A percentile compares a stretch with the other conserved stretches of the same genome.
Conservation (phyloP, 495 filamentous ascomycete genomes). For the Penicillium verhagenii region DNA sequence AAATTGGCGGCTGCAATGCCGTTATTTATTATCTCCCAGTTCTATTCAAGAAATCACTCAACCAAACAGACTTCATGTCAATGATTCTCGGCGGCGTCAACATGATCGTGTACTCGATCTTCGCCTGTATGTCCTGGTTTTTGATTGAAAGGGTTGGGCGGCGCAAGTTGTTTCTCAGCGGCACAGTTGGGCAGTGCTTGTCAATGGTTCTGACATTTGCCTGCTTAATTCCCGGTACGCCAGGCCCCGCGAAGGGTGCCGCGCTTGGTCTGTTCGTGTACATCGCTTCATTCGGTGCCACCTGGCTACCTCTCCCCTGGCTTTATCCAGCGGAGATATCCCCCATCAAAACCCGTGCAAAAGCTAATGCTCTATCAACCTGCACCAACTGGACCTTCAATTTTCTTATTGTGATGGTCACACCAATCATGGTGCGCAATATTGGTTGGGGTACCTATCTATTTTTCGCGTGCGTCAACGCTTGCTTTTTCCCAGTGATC, state of each 20-base stretch:
- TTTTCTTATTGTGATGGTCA: conserved; percentile 72
- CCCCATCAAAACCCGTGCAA: conserved; percentile 62
- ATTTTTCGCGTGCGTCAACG: conserved; percentile 54
- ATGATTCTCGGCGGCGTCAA: conserved; percentile 71
- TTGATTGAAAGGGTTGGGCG: conserved; percentile 68
- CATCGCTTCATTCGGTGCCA: conserved; percentile 62
- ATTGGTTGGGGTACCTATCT: conserved; percentile 71
- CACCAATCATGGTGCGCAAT: conserved; percentile 59
- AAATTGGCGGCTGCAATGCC: conserved; percentile 66
- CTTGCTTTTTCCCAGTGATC: conserved; percentile 8
- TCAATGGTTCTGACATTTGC: conserved; percentile 67
- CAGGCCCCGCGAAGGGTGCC: conserved; percentile 52
- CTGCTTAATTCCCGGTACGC: conserved; percentile 57
- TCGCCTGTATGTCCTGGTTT: conserved; percentile 39
- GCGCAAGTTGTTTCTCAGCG: conserved; percentile 59
- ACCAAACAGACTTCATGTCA: conserved; percentile 53
- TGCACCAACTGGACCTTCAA: conserved; percentile 74
- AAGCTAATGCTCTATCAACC: conserved; percentile 68
- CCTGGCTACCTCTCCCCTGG: conserved; percentile 56
- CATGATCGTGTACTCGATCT: conserved; percentile 71
- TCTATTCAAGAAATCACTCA: conserved; percentile 60
- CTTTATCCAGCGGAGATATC: conserved; percentile 64
- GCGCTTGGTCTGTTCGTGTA: conserved; percentile 63
- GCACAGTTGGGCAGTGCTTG: conserved; percentile 50
- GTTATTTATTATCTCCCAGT: conserved; percentile 77